Base-by-base conservation (phyloP, 2,329 filamentous ascomycete species). In the Xenoacremonium recifei region DNA sequence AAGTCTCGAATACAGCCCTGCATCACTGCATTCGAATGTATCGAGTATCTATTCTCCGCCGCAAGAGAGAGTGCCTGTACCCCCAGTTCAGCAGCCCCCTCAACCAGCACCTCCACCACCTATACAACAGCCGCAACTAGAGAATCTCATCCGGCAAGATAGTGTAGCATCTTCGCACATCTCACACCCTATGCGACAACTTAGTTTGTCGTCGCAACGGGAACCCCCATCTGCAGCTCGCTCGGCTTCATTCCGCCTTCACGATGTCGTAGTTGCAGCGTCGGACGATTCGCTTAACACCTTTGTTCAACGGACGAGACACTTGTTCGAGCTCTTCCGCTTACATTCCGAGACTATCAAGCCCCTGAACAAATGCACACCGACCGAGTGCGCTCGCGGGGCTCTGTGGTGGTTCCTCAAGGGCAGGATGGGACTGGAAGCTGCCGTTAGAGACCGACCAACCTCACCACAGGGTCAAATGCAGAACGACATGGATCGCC, bases 341-440 rank as follows among this genome's bases (percentile, higher is more conserved):
- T 66, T 92, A 32, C 87, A 91, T 43, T 84, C 89, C 0, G 88
- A 95, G 62, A 78, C 83, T 21, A 73, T 84, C 21, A 82, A 80
- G 48, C 82, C 87, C 0, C 61, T 90, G 4, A 73, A 79, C 41
- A 74, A 77, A 21, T 84, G 80, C 37, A 71, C 80, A 0, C 73
- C 85, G 1, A 72, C 76, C 35, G 80, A 89, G 45, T 85, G 91
- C 70, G 73, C 85, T 9, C 78, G 87, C 44, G 84, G 83, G 18
- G 84, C 82, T 4, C 71, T 88, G 1, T 96, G 91, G 91, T 96
- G 91, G 91, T 95, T 96, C 58, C 61, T 95, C 34, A 85, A 81
- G 53, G 91, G 90, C 16, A 83, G 90, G 47, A 80, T 84, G 57
- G 82, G 83, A 9, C 73, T 96, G 38, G 91, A 96, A 62, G 65